These are phyloP conservation scores for Hortaea werneckii DNA, from an alignment of 2,329 filamentous ascomycete species.

Conservation along the genomic window DNA sequence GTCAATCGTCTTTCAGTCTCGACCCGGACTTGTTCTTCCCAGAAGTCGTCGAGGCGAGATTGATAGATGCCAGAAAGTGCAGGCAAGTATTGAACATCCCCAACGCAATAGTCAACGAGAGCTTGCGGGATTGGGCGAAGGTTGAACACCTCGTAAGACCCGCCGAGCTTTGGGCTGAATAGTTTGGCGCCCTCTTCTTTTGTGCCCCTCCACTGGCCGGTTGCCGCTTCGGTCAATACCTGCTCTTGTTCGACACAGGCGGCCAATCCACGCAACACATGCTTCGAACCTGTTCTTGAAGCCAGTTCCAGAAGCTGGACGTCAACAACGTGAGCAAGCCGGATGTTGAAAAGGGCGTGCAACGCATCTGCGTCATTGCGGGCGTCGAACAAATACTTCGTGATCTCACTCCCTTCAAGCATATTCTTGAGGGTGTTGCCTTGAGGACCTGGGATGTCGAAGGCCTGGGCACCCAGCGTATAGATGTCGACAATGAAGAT, in stretches of 20 bases:
- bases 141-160: background rate
- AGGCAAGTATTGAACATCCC: background rate
- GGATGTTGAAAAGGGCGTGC: slow-evolving; percentile 35
- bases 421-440: slow-evolving; percentile 18
- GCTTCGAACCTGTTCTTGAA: background rate
- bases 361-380: slow-evolving; percentile 50
- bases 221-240: background rate
- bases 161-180: background rate
- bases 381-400: slow-evolving; percentile 50
- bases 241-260: background rate
- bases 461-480: background rate
- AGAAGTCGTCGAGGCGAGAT: no score
- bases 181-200: background rate
- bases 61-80: background rate
- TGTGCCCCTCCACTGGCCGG: background rate
- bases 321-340: slow-evolving; percentile 25
- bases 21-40: no score
- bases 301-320: background rate
- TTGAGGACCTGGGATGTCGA: background rate
- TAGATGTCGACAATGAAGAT: background rate
- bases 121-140: background rate
- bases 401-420: slow-evolving; percentile 34
- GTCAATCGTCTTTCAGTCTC: no score
- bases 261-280: background rate
- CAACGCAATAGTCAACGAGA: no score